Evolutionary conservation across 2,329 filamentous ascomycete genomes (phyloP), one percentile per base, ranked within the genome.

Genomic region (Colletotrichum tamarilloi): DNA sequence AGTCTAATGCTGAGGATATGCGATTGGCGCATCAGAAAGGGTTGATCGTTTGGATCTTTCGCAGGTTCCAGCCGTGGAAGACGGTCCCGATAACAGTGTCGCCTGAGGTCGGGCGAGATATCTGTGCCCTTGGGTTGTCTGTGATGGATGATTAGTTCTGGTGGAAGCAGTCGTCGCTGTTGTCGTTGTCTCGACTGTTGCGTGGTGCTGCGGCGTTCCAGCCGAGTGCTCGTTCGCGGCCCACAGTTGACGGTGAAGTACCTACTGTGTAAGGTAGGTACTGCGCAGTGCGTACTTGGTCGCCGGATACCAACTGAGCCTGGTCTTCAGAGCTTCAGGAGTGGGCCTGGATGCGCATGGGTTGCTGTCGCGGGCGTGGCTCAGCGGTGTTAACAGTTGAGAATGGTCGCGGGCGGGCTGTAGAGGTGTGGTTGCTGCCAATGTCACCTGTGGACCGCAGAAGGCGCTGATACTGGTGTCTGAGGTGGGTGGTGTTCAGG

Each of bases 301-400:
- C 65, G 42, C 56, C 35, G 26, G 60, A 52, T 62, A n/a, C 30
- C 46, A 55, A 52, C 38, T 49, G 42, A 26, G 59, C 46, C 62
- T 38, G 30, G 28, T 55, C 28, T 49, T 72, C 65, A 58, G 58
- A 62, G 32, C 65, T 63, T 63, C 58, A 62, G 52, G 12, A 68
- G 62, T 66, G 68, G 69, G 53, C 35, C 35, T 58, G 68, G 69
- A 58, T 52, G 52, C 52, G 28, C 69, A 67, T 70, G 42, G 58
- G 53, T 65, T 55, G 46, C 42, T 55, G 22, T n/a, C 22, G 38
- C 38, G 38, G 38, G 38, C 38, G 56, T 58, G 68, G 28, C 62
- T 24, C 49, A 16, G 30, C 8, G 46, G 60, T 35, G 26, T 24
- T 49, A 28, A 26, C n/a, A 59, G 57, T 35, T 46, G 24, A 30